These are phyloP conservation scores for Lactifluus volemus DNA, from an alignment of 768 basidiomycete genomes.

Conservation along the genomic window DNA sequence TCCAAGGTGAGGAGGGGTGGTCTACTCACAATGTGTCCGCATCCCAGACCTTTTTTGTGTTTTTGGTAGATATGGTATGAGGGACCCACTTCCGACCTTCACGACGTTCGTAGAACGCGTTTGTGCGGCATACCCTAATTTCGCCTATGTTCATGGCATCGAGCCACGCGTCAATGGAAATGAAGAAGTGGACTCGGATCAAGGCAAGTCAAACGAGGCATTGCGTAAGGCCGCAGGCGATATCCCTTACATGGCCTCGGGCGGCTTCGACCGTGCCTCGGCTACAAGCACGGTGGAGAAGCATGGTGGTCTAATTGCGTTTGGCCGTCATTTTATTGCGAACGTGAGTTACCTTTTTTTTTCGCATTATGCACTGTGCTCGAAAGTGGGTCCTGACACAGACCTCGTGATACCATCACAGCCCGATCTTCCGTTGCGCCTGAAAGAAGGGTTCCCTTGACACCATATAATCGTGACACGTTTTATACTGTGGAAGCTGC, in stretches of 20 bases:
- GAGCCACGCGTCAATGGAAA: not conserved
- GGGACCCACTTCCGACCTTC: constrained; percentile 9
- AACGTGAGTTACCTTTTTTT: not conserved
- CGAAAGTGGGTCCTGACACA: not conserved
- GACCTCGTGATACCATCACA: not conserved
- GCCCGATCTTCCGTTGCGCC: constrained; percentile 16
- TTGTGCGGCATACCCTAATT: not conserved
- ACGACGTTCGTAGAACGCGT: not conserved
- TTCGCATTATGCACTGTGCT: not conserved
- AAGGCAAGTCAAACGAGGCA: too few species aligned
- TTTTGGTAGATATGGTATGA: constrained; percentile 9
- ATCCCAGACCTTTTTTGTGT: too few species aligned
- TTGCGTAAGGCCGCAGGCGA: too few species aligned
- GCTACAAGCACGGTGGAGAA: not conserved
- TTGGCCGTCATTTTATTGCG: not conserved
- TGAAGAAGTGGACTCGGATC: not conserved
- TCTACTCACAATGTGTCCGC: not conserved
- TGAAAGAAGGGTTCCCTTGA: not conserved
- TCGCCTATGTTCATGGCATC: constrained; percentile 5
- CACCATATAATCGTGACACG: not conserved
- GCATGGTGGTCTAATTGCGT: constrained; percentile 1
- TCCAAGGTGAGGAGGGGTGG: constrained; percentile 21
- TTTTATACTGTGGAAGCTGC: not conserved
- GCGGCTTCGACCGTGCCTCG: not conserved
- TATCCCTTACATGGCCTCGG: not conserved